These are phyloP conservation scores for Brettanomyces naardenensis DNA, from an alignment of 805 yeast species.

Conservation along the genomic window DNA sequence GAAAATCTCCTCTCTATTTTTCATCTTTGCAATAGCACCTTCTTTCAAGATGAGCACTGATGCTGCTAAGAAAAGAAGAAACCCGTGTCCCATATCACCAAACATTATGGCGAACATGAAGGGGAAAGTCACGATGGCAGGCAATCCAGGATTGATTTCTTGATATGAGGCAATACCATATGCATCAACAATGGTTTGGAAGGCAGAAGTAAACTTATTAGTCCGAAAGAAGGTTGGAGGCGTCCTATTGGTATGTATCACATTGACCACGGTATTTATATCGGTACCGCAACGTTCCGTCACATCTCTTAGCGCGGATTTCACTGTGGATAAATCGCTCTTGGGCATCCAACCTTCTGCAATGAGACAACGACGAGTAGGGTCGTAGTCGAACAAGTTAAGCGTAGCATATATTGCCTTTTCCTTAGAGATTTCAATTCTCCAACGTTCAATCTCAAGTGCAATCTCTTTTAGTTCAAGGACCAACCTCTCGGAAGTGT, in stretches of 20 bases:
- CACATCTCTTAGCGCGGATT: slow-evolving; percentile 55
- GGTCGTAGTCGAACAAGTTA: slow-evolving; percentile 75
- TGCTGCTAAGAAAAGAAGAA: slow-evolving; percentile 51
- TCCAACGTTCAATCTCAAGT: slow-evolving; percentile 70
- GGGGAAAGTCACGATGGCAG: slow-evolving; percentile 70
- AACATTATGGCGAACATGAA: slow-evolving; percentile 81
- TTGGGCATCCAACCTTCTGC: slow-evolving; percentile 98
- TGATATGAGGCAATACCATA: slow-evolving; percentile 70
- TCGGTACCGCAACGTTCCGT: slow-evolving; percentile 41
- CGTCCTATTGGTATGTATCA: slow-evolving; percentile 53
- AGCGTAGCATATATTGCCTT: slow-evolving; percentile 73
- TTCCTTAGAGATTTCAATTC: slow-evolving; percentile 62
- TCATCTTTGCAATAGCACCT: slow-evolving; percentile 40
- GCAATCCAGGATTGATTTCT: slow-evolving; percentile 70
- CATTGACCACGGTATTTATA: slow-evolving; percentile 48
- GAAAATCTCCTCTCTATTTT: slow-evolving; percentile 59
- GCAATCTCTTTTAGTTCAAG: slow-evolving; percentile 78
- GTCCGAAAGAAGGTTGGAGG: slow-evolving; percentile 70
- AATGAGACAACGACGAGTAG: slow-evolving; percentile 73
- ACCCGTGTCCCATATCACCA: slow-evolving; percentile 79
- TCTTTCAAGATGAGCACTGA: slow-evolving; percentile 48
- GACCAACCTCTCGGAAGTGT: slow-evolving; percentile 60
- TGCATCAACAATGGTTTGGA: slow-evolving; percentile 68
- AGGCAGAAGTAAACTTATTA: slow-evolving; percentile 62
- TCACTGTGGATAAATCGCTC: slow-evolving; percentile 61